A percentile compares a stretch with the other conserved stretches of the same genome.
Evolutionary conservation across 305 asterid species (phyloP).

Genomic region (Ilex paraguariensis): DNA sequence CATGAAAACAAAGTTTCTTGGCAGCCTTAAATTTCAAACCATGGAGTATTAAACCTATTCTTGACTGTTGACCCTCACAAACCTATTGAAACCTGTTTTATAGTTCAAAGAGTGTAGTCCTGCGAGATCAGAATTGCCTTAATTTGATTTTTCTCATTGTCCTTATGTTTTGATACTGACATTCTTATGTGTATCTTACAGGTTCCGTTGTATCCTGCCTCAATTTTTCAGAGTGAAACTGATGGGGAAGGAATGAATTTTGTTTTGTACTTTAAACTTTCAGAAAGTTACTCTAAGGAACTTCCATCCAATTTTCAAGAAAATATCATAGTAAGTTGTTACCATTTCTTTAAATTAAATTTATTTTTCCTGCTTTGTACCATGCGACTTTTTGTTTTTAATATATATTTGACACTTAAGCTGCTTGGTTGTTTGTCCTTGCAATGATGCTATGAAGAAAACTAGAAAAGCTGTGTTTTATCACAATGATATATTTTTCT

Average conservation of each 20-base stretch:
- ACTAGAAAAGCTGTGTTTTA: no score
- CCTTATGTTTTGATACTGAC: neutral
- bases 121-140: neutral
- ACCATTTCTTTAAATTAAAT: neutral
- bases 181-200: constrained; percentile 26
- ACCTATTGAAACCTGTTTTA: no score
- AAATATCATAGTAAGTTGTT: constrained; percentile 57
- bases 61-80: no score
- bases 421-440: neutral
- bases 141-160: no score
- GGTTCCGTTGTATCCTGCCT: constrained; percentile 84
- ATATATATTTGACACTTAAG: neutral
- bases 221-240: constrained; percentile 84
- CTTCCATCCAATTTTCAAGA: constrained; percentile 81
- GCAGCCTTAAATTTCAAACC: no score
- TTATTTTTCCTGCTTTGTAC: neutral
- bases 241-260: constrained; percentile 96
- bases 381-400: no score
- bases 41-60: no score
- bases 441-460: no score
- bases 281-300: constrained; percentile 68
- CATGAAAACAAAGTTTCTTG: no score
- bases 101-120: no score
- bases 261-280: constrained; percentile 80
- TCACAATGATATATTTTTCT: no score